Conservation (phyloP, 148 eudicot genomes). For the Rhododendron molle region DNA sequence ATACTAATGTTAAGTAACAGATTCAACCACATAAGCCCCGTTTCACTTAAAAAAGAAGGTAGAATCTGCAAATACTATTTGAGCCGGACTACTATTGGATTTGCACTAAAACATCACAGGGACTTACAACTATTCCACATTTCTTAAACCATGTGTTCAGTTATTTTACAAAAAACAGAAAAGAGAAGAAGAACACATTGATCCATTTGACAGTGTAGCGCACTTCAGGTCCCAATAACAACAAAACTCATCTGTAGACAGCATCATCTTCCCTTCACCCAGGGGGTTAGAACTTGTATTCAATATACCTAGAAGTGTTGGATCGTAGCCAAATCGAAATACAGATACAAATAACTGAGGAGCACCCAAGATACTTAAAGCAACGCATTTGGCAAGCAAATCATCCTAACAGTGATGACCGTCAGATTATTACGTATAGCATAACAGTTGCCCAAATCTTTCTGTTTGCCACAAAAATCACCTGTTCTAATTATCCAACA, state of each 20-base stretch:
- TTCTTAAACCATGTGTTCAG: neutral
- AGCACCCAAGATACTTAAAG: neutral
- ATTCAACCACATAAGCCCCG: neutral
- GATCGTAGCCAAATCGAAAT: neutral
- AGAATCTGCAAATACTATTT: neutral
- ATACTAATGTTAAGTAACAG: neutral
- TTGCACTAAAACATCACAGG: neutral
- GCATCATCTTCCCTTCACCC: neutral
- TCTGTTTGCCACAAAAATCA: neutral
- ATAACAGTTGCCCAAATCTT: neutral
- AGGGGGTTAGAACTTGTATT: neutral
- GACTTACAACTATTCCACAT: neutral
- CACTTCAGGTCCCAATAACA: neutral
- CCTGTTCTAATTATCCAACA: neutral
- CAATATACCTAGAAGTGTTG: neutral
- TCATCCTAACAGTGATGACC: neutral
- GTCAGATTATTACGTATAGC: neutral
- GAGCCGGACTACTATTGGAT: neutral
- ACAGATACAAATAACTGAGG: neutral
- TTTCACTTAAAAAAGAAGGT: neutral
- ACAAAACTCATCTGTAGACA: neutral
- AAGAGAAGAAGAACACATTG: neutral
- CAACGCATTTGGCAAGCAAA: neutral
- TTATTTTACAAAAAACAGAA: neutral
- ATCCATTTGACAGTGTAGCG: neutral